Evolutionary conservation across 1,139 yeast genomes (phyloP).

Genomic region (Debaryomyces subglobosus): DNA sequence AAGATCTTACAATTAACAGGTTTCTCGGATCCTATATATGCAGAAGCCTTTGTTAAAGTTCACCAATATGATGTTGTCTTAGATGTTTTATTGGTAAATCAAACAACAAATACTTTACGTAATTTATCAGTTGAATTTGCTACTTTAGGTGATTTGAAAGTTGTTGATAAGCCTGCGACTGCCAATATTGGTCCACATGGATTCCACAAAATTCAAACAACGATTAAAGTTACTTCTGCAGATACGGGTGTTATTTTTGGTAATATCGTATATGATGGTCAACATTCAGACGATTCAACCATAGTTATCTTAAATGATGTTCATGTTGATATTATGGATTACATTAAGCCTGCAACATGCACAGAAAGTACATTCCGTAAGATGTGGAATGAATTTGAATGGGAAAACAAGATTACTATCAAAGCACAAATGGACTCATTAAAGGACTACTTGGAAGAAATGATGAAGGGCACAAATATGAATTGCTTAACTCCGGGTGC

Average conservation of each 20-base stretch:
- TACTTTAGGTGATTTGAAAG: conserved; percentile 93
- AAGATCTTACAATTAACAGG: conserved; percentile 95
- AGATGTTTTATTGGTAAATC: conserved; percentile 93
- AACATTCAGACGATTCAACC: conserved; percentile 86
- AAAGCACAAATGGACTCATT: conserved; percentile 70
- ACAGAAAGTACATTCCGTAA: conserved; percentile 88
- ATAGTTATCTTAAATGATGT: conserved; percentile 93
- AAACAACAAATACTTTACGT: conserved; percentile 87
- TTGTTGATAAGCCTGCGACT: conserved; percentile 90
- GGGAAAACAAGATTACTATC: conserved; percentile 98
- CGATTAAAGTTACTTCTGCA: conserved; percentile 93
- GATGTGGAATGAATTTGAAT: conserved; percentile 99
- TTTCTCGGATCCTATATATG: conserved; percentile 96
- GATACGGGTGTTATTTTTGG: conserved; percentile 98
- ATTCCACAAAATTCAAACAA: conserved; percentile 85
- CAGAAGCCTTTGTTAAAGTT: conserved; percentile 93
- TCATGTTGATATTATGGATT: conserved; percentile 96
- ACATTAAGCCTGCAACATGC: conserved; percentile 91
- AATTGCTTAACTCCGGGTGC: conserved; percentile 92
- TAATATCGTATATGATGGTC: conserved; percentile 95
- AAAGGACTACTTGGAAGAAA: conserved; percentile 75
- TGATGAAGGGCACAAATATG: conserved; percentile 90
- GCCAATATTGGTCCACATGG: conserved; percentile 96
- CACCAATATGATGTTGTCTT: conserved; percentile 95
- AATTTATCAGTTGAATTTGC: conserved; percentile 95